A percentile compares a stretch with the other conserved stretches of the same genome.
phyloP scores from a whole-genome alignment of 1,284 basidiomycete species.

The Exsudoporus floridanus region DNA sequence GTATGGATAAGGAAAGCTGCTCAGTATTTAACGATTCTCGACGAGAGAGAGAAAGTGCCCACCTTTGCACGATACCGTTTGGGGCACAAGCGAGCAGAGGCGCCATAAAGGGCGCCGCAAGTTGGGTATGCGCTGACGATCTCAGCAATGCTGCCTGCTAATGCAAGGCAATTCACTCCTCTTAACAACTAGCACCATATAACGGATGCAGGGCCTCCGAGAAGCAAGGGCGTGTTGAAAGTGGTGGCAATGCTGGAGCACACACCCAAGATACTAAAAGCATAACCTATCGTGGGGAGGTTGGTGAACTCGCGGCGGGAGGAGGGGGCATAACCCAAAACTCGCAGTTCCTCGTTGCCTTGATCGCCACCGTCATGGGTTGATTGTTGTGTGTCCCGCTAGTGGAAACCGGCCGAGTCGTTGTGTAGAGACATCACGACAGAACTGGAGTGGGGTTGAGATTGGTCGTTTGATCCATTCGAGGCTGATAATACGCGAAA shows the following conservation, averaged over 20 bases:
- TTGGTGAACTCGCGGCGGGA: slow-evolving; percentile 84
- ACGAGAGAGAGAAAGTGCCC: slow-evolving; percentile 22
- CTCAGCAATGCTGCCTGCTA: slow-evolving; percentile 77
- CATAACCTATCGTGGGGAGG: slow-evolving; percentile 54
- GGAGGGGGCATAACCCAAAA: slow-evolving; percentile 72
- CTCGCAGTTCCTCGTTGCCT: slow-evolving; percentile 66
- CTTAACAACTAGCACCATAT: slow-evolving; percentile 84
- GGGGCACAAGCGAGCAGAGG: slow-evolving; percentile 74
- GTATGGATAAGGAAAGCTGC: not conserved
- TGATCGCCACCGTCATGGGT: not conserved
- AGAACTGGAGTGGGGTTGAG: not conserved
- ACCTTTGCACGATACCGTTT: slow-evolving; percentile 61
- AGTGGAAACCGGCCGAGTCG: not conserved
- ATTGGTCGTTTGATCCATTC: not conserved
- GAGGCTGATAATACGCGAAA: not conserved
- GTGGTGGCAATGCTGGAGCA: slow-evolving; percentile 81
- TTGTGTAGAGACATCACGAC: slow-evolving; percentile 10
- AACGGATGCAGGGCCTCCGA: slow-evolving; percentile 77
- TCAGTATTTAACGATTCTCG: not conserved
- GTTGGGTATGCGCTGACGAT: slow-evolving; percentile 81
- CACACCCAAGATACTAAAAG: slow-evolving; percentile 50
- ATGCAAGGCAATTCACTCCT: slow-evolving; percentile 70
- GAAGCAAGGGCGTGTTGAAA: slow-evolving; percentile 74
- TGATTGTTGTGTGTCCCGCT: not conserved
- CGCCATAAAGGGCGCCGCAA: slow-evolving; percentile 77